These are phyloP conservation scores for Xylaria curta DNA, from an alignment of 495 filamentous ascomycete species.

Conservation along the genomic window DNA sequence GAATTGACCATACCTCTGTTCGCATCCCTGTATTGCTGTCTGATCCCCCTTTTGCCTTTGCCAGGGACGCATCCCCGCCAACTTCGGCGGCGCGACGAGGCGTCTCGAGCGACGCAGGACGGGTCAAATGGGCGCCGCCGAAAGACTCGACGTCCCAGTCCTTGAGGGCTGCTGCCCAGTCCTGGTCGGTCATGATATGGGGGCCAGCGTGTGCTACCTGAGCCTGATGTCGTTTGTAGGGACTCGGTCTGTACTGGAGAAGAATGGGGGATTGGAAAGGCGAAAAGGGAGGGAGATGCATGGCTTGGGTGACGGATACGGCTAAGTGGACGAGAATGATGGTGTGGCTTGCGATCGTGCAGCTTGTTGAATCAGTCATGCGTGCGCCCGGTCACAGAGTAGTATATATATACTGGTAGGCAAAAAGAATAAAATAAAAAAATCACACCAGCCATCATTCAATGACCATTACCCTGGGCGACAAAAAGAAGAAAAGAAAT, in stretches of 20 bases:
- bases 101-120: too few species aligned
- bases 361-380: constrained; percentile 21
- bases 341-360: constrained; percentile 23
- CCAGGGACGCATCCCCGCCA: background rate
- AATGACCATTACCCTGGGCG: background rate
- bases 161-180: too few species aligned
- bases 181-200: too few species aligned
- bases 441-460: background rate
- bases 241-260: too few species aligned
- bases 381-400: constrained; percentile 2
- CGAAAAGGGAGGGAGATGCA: background rate
- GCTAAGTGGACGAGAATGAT: background rate
- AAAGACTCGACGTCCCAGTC: too few species aligned
- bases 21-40: background rate
- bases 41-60: background rate
- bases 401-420: background rate
- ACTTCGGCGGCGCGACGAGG: background rate
- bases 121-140: too few species aligned
- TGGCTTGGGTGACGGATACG: background rate
- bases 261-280: background rate
- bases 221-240: too few species aligned
- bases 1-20: constrained; percentile 7
- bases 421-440: too few species aligned
- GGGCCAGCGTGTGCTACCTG: too few species aligned
- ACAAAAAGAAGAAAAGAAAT: background rate